Base-by-base conservation (phyloP, 306 rosid species). In the Pterocarpus macrocarpus region DNA sequence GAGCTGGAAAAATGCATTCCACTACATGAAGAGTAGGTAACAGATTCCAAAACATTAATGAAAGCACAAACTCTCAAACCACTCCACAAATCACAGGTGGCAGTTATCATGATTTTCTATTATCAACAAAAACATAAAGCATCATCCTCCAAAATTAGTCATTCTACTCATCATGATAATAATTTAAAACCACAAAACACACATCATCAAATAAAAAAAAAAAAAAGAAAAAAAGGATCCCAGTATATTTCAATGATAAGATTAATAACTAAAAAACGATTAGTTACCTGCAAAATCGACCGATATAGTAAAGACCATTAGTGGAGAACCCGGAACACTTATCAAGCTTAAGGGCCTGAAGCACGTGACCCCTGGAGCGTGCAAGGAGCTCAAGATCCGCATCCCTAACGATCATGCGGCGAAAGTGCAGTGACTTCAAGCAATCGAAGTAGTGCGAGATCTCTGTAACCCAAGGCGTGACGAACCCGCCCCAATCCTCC, bases 401-500 rank as follows among this genome's bases (percentile, higher is more conserved):
- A 83, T 95, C 99, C 2, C n/a, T 69, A 3, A 95, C 96, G 81
- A 95, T 95, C 99, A 95, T 95, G 2, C 99, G 91, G 8, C 99
- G 91, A 62, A 95, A 95, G 76, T 95, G 99, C 7, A 95, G 87
- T 0, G 89, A 83, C 83, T 76, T 95, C 65, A 95, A 83, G 81
- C 97, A 86, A 71, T 86, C 86, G 39, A 91, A 93, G 71, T 89
- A 83, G 15, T 45, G 76, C 0, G 90, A 84, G 71, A 95, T 93
- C 89, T 88, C 98, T 28, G 0, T 68, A 1, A 95, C 91, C 99
- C 99, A 95, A 0, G 98, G 98, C 5, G 90, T 90, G 0, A 95
- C 98, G 17, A 71, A 89, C 0, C 99, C 99, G 56, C 99, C 99
- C 99, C 99, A 95, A 71, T 95, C 90, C 87, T 95, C 99, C 1